Evolutionary conservation across 2,329 filamentous ascomycete species (phyloP), one percentile per base, ranked within the genome.

Genomic region (Diaporthe citriasiana): DNA sequence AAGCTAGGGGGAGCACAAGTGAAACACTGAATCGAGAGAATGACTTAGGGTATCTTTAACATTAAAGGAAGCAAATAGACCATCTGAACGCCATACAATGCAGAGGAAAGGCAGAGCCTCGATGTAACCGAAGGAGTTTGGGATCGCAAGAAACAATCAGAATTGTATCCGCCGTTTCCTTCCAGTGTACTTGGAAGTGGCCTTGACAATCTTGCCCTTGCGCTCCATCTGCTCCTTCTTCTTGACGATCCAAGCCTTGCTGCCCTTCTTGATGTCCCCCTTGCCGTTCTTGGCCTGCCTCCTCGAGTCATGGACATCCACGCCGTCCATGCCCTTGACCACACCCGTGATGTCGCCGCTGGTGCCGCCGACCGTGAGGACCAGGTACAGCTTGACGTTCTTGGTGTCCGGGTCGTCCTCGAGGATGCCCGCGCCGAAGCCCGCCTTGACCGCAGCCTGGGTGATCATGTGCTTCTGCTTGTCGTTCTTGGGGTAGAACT

Each of bases 401-500:
- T 99, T 99, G 50, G 97, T 99, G 56, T 95, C 96, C 0, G 94
- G 94, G 82, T 98, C 96, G 83, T 99, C 97, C 83, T 98, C 96
- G 63, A 99, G 86, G 45, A 99, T 89, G 85, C 97, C 97, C 0
- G 97, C 97, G 63, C 97, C 96, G 80, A 99, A 99, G 0, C 97
- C 97, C 1, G 97, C 97, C 81, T 94, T 95, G 75, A 98, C 93
- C 0, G 97, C 97, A 0, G 97, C 97, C 74, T 90, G 89, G 69
- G 93, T 94, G 78, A 99, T 97, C 95, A 99, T 98, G 80, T 90
- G 91, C 80, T 95, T 91, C 85, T 99, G 97, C 76, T 90, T 88
- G 78, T 97, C 93, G 82, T 99, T 98, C 85, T 98, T 98, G 3
- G 97, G 97, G 82, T 99, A 99, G 83, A 99, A 99, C 81, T 99